Conservation (phyloP, 1,284 basidiomycete species). For the Trichosporon sp. region DNA sequence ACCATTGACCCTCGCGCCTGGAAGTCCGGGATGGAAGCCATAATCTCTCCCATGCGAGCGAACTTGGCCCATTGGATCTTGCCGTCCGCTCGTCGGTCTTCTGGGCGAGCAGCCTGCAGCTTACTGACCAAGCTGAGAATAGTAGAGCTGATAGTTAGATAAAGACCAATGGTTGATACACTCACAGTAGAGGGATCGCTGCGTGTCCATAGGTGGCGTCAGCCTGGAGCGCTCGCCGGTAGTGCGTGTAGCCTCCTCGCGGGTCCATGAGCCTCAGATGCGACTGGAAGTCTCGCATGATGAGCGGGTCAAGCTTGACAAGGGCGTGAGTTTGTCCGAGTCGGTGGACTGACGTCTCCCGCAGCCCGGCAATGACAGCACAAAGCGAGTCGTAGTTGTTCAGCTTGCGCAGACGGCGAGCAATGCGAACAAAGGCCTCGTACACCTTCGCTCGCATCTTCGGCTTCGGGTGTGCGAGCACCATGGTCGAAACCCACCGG, state of each 20-base stretch:
- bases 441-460: constrained; percentile 54
- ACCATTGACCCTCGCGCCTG: constrained; percentile 41
- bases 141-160: constrained; percentile 33
- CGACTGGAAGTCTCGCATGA: constrained; percentile 46
- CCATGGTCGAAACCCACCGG: constrained; percentile 54
- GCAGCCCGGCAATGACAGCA: constrained; percentile 53
- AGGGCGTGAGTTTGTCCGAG: constrained; percentile 46
- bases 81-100: constrained; percentile 48
- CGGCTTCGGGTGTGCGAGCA: constrained; percentile 52
- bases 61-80: constrained; percentile 52
- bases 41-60: constrained; percentile 45
- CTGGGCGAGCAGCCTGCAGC: constrained; percentile 43
- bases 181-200: constrained; percentile 55
- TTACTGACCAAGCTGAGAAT: constrained; percentile 43
- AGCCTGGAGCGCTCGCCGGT: constrained; percentile 46
- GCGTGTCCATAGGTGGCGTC: constrained; percentile 47
- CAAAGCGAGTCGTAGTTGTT: constrained; percentile 56
- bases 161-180: not conserved
- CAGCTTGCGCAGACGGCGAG: constrained; percentile 53
- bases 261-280: constrained; percentile 54
- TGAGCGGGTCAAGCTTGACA: constrained; percentile 36
- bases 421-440: constrained; percentile 52
- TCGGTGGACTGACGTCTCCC: constrained; percentile 53
- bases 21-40: constrained; percentile 47
- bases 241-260: constrained; percentile 48